Evolutionary conservation across 805 yeast species (phyloP), one percentile per base, ranked within the genome.

Genomic region (Candida nanaspora): DNA sequence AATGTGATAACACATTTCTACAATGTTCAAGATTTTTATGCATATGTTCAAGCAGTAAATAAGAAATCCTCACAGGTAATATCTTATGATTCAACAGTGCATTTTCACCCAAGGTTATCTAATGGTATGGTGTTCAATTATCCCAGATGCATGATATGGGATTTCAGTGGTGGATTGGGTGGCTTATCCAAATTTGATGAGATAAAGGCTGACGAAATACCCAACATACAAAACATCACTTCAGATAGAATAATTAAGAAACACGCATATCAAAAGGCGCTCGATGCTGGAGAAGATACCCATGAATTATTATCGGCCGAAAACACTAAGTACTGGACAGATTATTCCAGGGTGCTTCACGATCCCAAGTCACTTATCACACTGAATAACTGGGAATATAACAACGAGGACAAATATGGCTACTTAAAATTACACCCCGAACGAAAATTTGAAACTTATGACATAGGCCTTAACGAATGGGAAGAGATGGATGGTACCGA

Each of bases 71-170:
- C 23, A 19, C 6, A 8, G 47, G 11, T 41, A 52, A 42, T 52
- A 20, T 41, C 48, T 4, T 61, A 70, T 4, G 74, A 71, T 44
- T 72, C 82, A 2, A 40, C 62, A 15, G 66, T 79, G 3, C 69
- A 70, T 44, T 68, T 79, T 46, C 62, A 67, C 31, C 63, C 73
- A 5, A 69, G 69, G 1, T 48, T 63, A 1, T 61, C 65, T 28
- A 59, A 68, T 8, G 70, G 71, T 39, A 60, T 75, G 0, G 72
- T 74, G 0, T 74, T 78, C n/a, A 86, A 78, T 55, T 69, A 82
- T n/a, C 98, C 98, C 1, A 63, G 98, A 41, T 76, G 85, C 0
- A 51, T 87, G 28, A 51, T 87, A n/a, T 86, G 89, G 81, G 98
- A 93, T 46, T 72, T 79, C 35, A 65, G 70, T 18, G 81, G 83